Evolutionary conservation across 176 grass and related monocot species (phyloP).

Genomic region (Coix lacrymajobi): DNA sequence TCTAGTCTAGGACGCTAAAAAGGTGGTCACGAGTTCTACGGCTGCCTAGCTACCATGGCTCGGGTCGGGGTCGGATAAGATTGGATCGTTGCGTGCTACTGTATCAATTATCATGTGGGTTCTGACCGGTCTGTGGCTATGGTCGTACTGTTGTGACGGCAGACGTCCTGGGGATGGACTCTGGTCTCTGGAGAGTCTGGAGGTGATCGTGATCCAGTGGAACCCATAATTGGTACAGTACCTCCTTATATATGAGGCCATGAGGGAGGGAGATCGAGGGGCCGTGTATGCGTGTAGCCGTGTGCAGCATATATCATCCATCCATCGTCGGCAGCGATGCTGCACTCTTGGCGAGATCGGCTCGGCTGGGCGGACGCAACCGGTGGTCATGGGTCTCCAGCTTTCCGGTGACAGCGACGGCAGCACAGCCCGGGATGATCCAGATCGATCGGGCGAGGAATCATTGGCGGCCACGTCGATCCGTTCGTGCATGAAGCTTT

Average conservation of each 20-base stretch:
- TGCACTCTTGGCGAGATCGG: neutral
- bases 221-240: conserved; percentile 59
- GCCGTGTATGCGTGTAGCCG: neutral
- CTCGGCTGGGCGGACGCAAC: neutral
- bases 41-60: neutral
- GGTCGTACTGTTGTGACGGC: neutral
- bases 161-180: neutral
- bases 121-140: neutral
- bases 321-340: neutral
- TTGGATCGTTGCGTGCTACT: neutral
- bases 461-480: neutral
- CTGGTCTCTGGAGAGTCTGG: neutral
- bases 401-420: conserved; percentile 36
- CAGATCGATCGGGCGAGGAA: neutral
- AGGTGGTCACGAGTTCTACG: neutral
- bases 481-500: neutral
- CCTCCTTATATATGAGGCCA: too few species aligned
- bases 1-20: neutral
- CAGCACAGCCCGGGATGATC: conserved; percentile 20
- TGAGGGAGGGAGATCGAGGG: neutral
- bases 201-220: neutral
- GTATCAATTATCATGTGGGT: conserved; percentile 10
- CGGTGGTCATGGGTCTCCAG: conserved; percentile 3
- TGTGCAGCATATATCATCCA: neutral
- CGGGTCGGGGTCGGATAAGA: conserved; percentile 5